phyloP scores from a whole-genome alignment of 2,329 filamentous ascomycete species.

The Zymoseptoria passerinii region DNA sequence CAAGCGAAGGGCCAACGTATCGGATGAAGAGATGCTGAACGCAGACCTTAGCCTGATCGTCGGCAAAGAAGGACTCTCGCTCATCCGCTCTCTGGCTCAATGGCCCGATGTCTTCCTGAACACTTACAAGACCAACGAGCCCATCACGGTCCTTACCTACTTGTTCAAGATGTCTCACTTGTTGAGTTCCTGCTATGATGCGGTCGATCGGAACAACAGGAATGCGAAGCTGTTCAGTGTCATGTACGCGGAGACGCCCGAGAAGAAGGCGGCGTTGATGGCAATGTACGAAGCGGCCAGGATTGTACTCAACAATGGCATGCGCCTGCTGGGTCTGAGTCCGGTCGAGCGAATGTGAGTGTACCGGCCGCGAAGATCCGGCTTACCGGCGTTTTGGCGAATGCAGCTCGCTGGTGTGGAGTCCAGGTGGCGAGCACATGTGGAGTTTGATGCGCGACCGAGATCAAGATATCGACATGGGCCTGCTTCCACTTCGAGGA shows the following conservation, averaged over 20 bases:
- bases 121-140: conserved; percentile 75
- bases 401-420: not conserved
- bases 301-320: conserved; percentile 71
- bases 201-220: conserved; percentile 33
- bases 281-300: conserved; percentile 69
- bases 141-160: conserved; percentile 59
- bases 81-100: conserved; percentile 68
- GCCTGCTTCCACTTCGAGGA: not conserved
- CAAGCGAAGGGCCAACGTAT: conserved; percentile 48
- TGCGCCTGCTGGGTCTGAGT: conserved; percentile 68
- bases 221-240: conserved; percentile 52
- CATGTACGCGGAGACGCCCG: conserved; percentile 62
- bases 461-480: not conserved
- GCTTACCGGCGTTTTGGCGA: not conserved
- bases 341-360: conserved; percentile 57
- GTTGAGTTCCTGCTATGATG: conserved; percentile 72
- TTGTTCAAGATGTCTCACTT: conserved; percentile 82
- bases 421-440: not conserved
- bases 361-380: not conserved
- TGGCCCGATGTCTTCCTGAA: conserved; percentile 81
- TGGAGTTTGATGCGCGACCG: not conserved
- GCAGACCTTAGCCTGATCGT: conserved; percentile 61
- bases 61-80: conserved; percentile 63
- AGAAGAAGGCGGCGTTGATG: conserved; percentile 63
- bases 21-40: conserved; percentile 47